Evolutionary conservation across 2,329 filamentous ascomycete genomes (phyloP).

Genomic region (Lasiodiplodia gonubiensis): DNA sequence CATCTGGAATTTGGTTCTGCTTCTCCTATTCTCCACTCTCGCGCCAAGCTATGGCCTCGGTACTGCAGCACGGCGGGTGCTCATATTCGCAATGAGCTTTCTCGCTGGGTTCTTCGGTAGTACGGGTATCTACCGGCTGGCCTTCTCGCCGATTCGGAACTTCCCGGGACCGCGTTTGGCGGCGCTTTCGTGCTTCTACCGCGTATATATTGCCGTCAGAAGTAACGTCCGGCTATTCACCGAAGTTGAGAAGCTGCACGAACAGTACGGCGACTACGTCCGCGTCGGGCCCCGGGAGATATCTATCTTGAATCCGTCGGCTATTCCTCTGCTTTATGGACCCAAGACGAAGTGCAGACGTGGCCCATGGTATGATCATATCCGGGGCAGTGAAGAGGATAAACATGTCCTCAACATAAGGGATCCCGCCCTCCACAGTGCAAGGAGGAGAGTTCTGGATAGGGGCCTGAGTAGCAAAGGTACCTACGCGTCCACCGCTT

Average conservation of each 20-base stretch:
- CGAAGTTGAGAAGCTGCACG: slow-evolving; percentile 22
- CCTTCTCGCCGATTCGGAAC: slow-evolving; percentile 48
- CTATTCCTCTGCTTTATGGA: slow-evolving; percentile 34
- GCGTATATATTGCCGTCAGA: neutral
- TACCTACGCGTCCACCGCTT: no score
- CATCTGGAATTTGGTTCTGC: neutral
- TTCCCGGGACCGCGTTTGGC: slow-evolving; percentile 25
- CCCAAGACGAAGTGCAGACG: slow-evolving; percentile 46
- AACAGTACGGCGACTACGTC: slow-evolving; percentile 28
- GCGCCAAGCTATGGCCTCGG: neutral
- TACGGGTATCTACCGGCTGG: slow-evolving; percentile 47
- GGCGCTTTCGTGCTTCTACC: slow-evolving; percentile 20
- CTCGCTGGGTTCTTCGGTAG: slow-evolving; percentile 36
- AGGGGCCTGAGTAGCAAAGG: slow-evolving; percentile 39
- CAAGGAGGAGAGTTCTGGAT: slow-evolving; percentile 41
- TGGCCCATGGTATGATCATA: slow-evolving; percentile 37
- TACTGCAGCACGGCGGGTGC: neutral
- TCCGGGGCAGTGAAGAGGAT: slow-evolving; percentile 34
- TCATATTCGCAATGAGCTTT: neutral
- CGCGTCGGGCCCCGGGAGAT: slow-evolving; percentile 35
- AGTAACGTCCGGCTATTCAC: slow-evolving; percentile 1
- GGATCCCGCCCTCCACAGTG: slow-evolving; percentile 35
- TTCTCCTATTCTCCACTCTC: neutral
- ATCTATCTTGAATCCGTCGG: slow-evolving; percentile 36
- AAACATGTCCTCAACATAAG: slow-evolving; percentile 32